These are phyloP conservation scores for Vitis hybrid DNA, from an alignment of 177 flowering plant species.

Conservation along the genomic window DNA sequence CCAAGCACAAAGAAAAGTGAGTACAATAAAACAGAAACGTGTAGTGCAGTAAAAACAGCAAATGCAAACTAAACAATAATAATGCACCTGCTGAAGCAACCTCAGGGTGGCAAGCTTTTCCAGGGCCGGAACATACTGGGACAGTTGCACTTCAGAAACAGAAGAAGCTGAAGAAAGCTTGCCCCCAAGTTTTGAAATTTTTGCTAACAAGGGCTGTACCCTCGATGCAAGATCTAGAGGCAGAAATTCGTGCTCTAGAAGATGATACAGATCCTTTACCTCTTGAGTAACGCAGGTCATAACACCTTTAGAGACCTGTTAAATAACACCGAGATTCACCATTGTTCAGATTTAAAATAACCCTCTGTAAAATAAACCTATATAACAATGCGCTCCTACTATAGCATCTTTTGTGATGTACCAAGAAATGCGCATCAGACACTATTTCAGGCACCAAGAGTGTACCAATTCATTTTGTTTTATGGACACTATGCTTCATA, in stretches of 20 bases:
- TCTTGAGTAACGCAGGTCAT: constrained; percentile 82
- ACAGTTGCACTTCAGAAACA: constrained; percentile 83
- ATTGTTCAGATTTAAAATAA: background rate
- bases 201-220: constrained; percentile 67
- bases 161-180: constrained; percentile 84
- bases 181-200: constrained; percentile 80
- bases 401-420: too few species aligned
- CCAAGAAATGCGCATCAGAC: too few species aligned
- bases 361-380: too few species aligned
- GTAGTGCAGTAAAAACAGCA: background rate
- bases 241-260: constrained; percentile 77
- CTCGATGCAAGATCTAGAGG: constrained; percentile 77
- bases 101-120: constrained; percentile 87
- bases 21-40: background rate
- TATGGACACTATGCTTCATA: too few species aligned
- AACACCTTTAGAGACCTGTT: constrained; percentile 83
- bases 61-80: background rate
- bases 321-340: constrained; percentile 4
- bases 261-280: constrained; percentile 83
- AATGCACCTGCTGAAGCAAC: constrained; percentile 82
- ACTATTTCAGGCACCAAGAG: too few species aligned
- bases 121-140: constrained; percentile 76
- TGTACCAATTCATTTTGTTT: too few species aligned
- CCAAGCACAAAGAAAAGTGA: background rate
- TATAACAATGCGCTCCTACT: background rate